Conservation (phyloP, 371 early-diverging fungal species). For the Lichtheimia ornata region DNA sequence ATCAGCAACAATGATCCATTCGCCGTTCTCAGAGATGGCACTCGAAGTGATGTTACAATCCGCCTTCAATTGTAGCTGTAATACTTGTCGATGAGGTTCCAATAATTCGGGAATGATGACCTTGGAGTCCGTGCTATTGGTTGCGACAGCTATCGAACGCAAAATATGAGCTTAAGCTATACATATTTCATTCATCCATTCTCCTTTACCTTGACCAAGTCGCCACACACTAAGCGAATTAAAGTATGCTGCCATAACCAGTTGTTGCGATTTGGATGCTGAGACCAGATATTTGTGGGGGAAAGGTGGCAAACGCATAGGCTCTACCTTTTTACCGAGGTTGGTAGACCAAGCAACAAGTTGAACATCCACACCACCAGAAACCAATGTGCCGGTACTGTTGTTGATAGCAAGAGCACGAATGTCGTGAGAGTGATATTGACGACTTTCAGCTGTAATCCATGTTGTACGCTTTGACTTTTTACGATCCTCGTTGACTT, state of each 20-base stretch:
- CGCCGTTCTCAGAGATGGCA: slow-evolving; percentile 81
- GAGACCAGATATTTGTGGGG: slow-evolving; percentile 77
- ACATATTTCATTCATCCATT: background rate
- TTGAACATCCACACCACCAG: slow-evolving; percentile 84
- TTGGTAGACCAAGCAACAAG: slow-evolving; percentile 68
- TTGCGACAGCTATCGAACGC: slow-evolving; percentile 14
- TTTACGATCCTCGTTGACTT: slow-evolving; percentile 32
- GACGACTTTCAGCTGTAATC: slow-evolving; percentile 76
- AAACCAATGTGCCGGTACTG: slow-evolving; percentile 68
- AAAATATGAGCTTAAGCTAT: background rate
- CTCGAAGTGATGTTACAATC: slow-evolving; percentile 69
- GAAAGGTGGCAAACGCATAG: slow-evolving; percentile 74
- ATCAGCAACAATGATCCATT: slow-evolving; percentile 85
- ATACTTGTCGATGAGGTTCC: slow-evolving; percentile 62
- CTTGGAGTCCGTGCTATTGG: slow-evolving; percentile 7
- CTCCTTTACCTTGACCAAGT: slow-evolving; percentile 59
- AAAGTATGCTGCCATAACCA: slow-evolving; percentile 60
- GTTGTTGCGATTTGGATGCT: slow-evolving; percentile 59
- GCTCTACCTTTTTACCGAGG: slow-evolving; percentile 68
- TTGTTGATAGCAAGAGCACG: slow-evolving; percentile 74
- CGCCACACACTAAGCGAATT: slow-evolving; percentile 78
- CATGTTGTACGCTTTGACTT: slow-evolving; percentile 50
- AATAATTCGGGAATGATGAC: slow-evolving; percentile 31
- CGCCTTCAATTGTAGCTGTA: slow-evolving; percentile 65
- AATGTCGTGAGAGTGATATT: slow-evolving; percentile 93